Base-by-base conservation (phyloP, 202 grass and related monocot genomes). In the Setaria italica region DNA sequence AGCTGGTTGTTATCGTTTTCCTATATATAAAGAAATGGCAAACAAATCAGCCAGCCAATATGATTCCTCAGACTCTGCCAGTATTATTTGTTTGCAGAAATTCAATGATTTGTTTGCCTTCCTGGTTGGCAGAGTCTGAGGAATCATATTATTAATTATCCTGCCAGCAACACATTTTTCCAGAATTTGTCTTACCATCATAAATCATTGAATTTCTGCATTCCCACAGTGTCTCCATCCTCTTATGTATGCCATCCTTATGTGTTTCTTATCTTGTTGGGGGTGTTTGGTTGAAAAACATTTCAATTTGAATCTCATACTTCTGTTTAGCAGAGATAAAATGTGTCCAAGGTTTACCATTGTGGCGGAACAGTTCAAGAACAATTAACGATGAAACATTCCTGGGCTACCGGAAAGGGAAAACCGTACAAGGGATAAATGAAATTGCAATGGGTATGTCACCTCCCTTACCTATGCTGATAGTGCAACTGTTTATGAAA, bases 301-400 rank as follows among this genome's bases (percentile, higher is more conserved):
- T 72, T 84, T 85, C 39, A 85, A 42, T 66, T 41, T 84, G 64
- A 85, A 72, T 47, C 62, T 75, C 4, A 41, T 20, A 75, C 9
- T 86, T 82, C 77, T 14, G 46, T 83, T 55, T 70, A 70, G 53
- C 85, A 94, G 92, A 83, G 53, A 81, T 88, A 51, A 80, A 66
- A 80, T 94, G 92, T 77, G 74, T 92, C 67, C 81, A 88, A 90
- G 90, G 78, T 70, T 85, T 92, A 74, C 77, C 87, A 25, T 70
- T 92, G 63, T 94, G 92, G 92, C 74, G 78, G 30, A 90, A 90
- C 58, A 92, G 74, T 88, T 91, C 90, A 76, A 48, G 16, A 80
- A 74, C 47, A 82, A 92, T 94, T 57, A 90, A 94, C 47, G 76
- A 92, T 32, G 90, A 94, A 42, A 68, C 88, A 14, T 92, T 87